These are phyloP conservation scores for Yamadazyma olivae DNA, from an alignment of 805 yeast genomes.

Conservation along the genomic window DNA sequence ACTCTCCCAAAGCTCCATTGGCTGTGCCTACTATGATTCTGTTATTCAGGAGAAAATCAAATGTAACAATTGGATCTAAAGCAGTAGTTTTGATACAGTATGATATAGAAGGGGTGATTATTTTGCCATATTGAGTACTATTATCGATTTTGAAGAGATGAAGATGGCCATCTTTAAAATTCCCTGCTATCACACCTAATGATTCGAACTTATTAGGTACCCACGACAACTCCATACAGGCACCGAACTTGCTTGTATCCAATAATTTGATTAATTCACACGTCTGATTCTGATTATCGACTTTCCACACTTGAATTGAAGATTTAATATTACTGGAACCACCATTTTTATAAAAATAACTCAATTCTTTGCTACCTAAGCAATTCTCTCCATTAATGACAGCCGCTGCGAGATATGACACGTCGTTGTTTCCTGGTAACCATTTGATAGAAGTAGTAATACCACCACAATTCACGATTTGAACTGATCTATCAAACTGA, in stretches of 20 bases:
- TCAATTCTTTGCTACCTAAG: conserved; percentile 23
- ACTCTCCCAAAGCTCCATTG: conserved; percentile 62
- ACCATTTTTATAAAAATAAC: conserved; percentile 22
- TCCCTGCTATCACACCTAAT: conserved; percentile 48
- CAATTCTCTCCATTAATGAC: conserved; percentile 34
- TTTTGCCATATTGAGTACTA: conserved; percentile 9
- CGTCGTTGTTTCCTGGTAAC: conserved; percentile 28
- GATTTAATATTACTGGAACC: conserved; percentile 21
- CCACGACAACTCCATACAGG: conserved; percentile 40
- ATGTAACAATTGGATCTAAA: conserved; percentile 38
- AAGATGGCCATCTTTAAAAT: conserved; percentile 56
- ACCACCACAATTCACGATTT: conserved; percentile 48
- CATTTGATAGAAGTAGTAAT: conserved; percentile 53
- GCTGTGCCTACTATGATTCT: conserved; percentile 54
- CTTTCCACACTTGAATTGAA: conserved; percentile 45
- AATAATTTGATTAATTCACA: conserved; percentile 25
- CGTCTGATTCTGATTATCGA: conserved; percentile 23
- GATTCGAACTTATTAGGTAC: conserved; percentile 25
- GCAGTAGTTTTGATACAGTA: conserved; percentile 13
- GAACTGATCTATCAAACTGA: conserved; percentile 26
- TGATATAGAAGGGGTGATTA: conserved; percentile 22
- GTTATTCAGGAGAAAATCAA: conserved; percentile 43
- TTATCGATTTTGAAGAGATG: conserved; percentile 43
- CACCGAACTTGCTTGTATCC: conserved; percentile 41
- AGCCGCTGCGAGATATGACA: conserved; percentile 50